These are phyloP conservation scores for Alternaria conjuncta DNA, from an alignment of 2,329 filamentous ascomycete genomes.

Conservation along the genomic window DNA sequence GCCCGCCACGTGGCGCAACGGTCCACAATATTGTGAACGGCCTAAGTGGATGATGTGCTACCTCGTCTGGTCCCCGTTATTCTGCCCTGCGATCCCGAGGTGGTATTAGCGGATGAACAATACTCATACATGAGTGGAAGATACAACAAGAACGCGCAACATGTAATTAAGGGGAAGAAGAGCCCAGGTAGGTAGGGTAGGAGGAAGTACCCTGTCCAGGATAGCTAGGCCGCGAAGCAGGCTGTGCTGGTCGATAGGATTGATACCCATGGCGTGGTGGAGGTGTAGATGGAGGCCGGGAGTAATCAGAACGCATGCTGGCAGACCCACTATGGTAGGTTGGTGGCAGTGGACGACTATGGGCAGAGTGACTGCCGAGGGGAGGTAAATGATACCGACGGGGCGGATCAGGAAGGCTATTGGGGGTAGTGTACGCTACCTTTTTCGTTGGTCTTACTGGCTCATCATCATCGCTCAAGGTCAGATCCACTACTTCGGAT, in stretches of 20 bases:
- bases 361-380: slow-evolving; percentile 14
- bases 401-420: slow-evolving; percentile 41
- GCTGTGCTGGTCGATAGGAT: slow-evolving; percentile 31
- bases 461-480: slow-evolving; percentile 57
- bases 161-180: slow-evolving; percentile 31
- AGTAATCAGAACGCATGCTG: slow-evolving; percentile 22
- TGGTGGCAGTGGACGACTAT: slow-evolving; percentile 27
- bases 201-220: slow-evolving; percentile 34
- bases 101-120: slow-evolving; percentile 30
- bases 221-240: slow-evolving; percentile 26
- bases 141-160: slow-evolving; percentile 16
- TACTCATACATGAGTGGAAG: slow-evolving; percentile 20
- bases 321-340: slow-evolving; percentile 20
- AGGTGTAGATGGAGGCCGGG: slow-evolving; percentile 32
- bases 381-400: slow-evolving; percentile 39
- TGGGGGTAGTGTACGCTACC: slow-evolving; percentile 51
- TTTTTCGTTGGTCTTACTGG: slow-evolving; percentile 47
- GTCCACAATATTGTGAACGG: not conserved
- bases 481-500: slow-evolving; percentile 58
- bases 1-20: not conserved
- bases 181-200: slow-evolving; percentile 35
- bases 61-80: slow-evolving; percentile 39
- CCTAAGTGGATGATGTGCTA: slow-evolving; percentile 4
- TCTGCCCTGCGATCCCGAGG: slow-evolving; percentile 26
- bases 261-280: slow-evolving; percentile 19